Base-by-base conservation (phyloP, 2,329 filamentous ascomycete species). In the Stagonosporopsis tanaceti region DNA sequence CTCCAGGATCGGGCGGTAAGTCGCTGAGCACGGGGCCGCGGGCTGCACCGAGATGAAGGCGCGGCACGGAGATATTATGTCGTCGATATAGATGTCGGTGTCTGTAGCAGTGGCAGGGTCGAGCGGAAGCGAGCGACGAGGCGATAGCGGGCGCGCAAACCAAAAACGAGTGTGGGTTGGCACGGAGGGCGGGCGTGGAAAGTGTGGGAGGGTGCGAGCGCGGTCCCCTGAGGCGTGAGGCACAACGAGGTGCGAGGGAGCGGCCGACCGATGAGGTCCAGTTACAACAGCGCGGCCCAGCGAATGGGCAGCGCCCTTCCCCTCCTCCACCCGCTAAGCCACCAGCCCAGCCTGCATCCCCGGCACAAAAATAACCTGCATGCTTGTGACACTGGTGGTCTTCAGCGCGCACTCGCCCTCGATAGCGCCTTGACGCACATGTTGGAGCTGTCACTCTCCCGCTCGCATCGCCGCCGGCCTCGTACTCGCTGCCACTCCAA, bases 351-450 rank as follows among this genome's bases (percentile, higher is more conserved):
- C 48, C 61, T 65, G 61, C 61, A 64, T 65, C 47, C 53, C 53
- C 51, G 53, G 62, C 64, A 64, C 65, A 65, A 66, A 69, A 69
- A 69, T 69, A 69, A 65, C 66, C 59, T 61, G 54, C 54, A 53
- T 65, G 53, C 47, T 62, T 60, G 65, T 68, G 64, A 67, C 65
- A 68, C 67, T 66, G 50, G 60, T 51, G 46, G 47, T 57, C 48
- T 44, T 48, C 45, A 44, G 48, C 27, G 56, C 56, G 50, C 56
- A 59, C 56, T 59, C 56, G 56, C 56, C 56, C 56, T 53, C 50
- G 50, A 53, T 54, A 54, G 56, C 56, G 56, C 56, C 56, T 37
- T 37, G 50, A 50, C 46, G 41, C 54, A 51, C 42, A 53, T 32
- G 44, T 52, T 53, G 42, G 34, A 53, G 48, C 54, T 53, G 54